phyloP scores from a whole-genome alignment of 2,329 filamentous ascomycete genomes.

The Botrytis elliptica region DNA sequence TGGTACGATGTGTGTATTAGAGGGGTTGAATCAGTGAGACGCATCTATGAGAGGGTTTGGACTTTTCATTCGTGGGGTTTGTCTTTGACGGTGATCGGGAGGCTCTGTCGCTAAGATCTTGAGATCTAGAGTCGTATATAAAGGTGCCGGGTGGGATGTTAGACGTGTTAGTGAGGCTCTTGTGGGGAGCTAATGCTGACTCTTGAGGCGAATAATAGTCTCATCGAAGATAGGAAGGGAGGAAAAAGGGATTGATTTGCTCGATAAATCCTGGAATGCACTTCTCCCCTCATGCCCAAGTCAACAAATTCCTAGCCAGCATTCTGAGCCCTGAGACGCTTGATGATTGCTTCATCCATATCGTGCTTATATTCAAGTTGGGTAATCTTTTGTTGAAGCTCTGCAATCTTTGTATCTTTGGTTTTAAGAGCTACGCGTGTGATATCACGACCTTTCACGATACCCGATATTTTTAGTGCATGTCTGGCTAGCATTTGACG shows the following conservation, averaged over 20 bases:
- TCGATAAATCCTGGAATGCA: no score
- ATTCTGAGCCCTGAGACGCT: conserved; percentile 25
- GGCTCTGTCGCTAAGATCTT: background rate
- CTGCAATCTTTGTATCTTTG: conserved; percentile 62
- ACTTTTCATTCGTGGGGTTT: background rate
- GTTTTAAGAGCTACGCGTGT: conserved; percentile 59
- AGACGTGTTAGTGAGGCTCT: background rate
- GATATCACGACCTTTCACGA: conserved; percentile 64
- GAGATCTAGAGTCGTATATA: background rate
- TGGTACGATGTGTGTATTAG: background rate
- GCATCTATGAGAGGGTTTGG: background rate
- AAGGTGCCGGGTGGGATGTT: rapidly evolving
- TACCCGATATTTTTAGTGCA: conserved; percentile 57
- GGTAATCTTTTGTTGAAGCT: conserved; percentile 65
- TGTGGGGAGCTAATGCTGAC: background rate
- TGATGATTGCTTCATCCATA: conserved; percentile 49
- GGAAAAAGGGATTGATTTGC: background rate
- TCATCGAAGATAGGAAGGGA: background rate
- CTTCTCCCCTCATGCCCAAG: background rate
- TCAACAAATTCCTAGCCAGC: background rate
- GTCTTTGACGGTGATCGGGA: background rate
- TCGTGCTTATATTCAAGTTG: conserved; percentile 55
- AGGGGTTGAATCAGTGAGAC: no score
- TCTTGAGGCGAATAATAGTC: rapidly evolving
- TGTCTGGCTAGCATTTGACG: conserved; percentile 52